Evolutionary conservation across 441 rosid species (phyloP).

Genomic region (Syzygium syzygioides): DNA sequence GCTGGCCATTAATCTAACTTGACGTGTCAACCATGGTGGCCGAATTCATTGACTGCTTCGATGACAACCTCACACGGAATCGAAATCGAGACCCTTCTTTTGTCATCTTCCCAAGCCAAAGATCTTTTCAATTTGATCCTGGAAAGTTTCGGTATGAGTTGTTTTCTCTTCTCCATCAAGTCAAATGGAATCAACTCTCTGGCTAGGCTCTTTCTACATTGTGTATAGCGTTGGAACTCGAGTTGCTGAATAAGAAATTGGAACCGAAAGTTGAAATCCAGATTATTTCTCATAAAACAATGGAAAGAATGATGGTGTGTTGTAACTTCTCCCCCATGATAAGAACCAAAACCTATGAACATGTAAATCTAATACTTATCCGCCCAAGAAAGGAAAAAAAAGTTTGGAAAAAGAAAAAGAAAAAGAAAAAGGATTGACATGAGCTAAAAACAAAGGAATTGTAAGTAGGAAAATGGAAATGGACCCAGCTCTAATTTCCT

Average conservation of each 20-base stretch:
- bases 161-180: background rate
- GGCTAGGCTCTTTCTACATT: background rate
- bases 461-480: background rate
- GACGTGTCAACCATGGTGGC: conserved; percentile 8
- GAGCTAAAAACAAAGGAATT: background rate
- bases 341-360: conserved; percentile 23
- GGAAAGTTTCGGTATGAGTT: background rate
- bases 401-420: background rate
- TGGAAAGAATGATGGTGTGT: conserved; percentile 23
- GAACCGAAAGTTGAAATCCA: background rate
- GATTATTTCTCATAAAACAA: background rate
- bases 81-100: background rate
- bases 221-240: background rate
- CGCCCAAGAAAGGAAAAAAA: background rate
- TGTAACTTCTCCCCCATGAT: background rate
- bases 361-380: conserved; percentile 10
- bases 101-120: background rate
- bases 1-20: background rate
- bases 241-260: background rate
- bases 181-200: background rate
- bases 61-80: background rate
- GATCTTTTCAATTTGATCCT: background rate
- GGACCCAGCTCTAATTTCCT: conserved; percentile 13
- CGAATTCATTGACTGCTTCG: conserved; percentile 35
- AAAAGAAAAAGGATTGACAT: background rate